Evolutionary conservation across 352 stramenopile genomes (phyloP), one percentile per base, ranked within the genome.

Genomic region (Pythium aphanidermatum): DNA sequence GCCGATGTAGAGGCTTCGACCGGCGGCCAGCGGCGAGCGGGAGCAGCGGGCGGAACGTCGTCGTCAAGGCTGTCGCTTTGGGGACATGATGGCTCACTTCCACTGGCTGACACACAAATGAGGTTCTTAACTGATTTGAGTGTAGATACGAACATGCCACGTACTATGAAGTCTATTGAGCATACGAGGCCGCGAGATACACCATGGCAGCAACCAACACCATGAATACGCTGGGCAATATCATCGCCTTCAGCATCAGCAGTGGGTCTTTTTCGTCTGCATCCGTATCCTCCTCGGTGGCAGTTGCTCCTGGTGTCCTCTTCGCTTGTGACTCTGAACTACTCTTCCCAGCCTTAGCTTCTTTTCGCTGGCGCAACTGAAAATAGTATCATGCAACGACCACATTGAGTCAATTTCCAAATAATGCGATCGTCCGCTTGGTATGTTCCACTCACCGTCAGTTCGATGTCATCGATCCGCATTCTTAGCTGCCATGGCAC

Each of bases 401-500:
- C n/a, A n/a, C n/a, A n/a, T n/a, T 12, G 14, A 2, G 17, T 5
- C 16, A 36, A 35, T 10, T n/a, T 32, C 35, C 9, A 12, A 46
- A 20, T 11, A 38, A 20, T 9, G 26, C 25, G 6, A 19, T 30
- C 16, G 26, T 16, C 25, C 8, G 27, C 36, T 19, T 45, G 21
- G 13, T 32, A 31, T 42, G 29, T 26, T 11, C 4, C n/a, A 25
- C 73, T 23, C 34, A 92, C 80, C 63, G 80, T 89, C 29, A 87
- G 64, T 41, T 92, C 80, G 9, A 92, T 62, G 41, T 90, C 80
- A 47, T 90, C 75, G 47, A 90, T 85, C 38, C 76, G 82, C 70
- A 71, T 63, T 34, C 58, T 52, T 20, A 71, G 27, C 28, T 71
- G 58, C 62, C 62, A 71, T 9, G 62, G 62, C 31, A 71, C 58